Base-by-base conservation (phyloP, 257 asterid species). In the Ballota nigra region DNA sequence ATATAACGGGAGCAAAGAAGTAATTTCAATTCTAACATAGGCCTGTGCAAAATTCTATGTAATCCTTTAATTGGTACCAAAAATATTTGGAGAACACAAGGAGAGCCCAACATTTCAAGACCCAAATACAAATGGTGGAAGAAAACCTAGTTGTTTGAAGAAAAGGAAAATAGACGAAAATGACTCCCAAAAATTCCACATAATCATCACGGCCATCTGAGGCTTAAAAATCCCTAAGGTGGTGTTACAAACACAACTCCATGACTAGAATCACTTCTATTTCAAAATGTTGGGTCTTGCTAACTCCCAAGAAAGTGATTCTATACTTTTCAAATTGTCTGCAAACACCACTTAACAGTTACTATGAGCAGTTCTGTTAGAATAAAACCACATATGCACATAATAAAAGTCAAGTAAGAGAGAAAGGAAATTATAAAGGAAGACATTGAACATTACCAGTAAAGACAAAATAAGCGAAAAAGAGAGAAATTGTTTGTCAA, bases 371-470 rank as follows among this genome's bases (percentile, higher is more conserved):
- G 66, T 69, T 53, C 41, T 53, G 8, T 12, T 13, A 3, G 33
- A 69, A 56, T 57, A 56, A 51, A 68, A 69, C 40, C 57, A 69
- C 24, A 38, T 19, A 23, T 22, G 56, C 59, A 58, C 29, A 33
- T 36, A 58, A 23, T 31, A 13, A 47, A 36, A 12, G 10, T 20
- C 49, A 13, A 38, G 57, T 15, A 43, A 59, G 59, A 59, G 43
- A 15, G 68, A 24, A 24, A 55, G n/a, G 13, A 24, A 43, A 41
- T 16, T 15, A 33, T 20, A 18, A 6, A 23, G 22, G n/a, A 33
- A 60, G 11, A 4, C 8, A 9, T 11, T 18, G 13, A 22, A 20
- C 63, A 31, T 47, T 45, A 23, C 41, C 63, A 8, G 43, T 10
- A 57, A 38, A 18, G n/a, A 49, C 15, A 8, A 26, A 34, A 57